phyloP scores from a whole-genome alignment of 1,284 basidiomycete species.

The Ceratobasidium sp. region DNA sequence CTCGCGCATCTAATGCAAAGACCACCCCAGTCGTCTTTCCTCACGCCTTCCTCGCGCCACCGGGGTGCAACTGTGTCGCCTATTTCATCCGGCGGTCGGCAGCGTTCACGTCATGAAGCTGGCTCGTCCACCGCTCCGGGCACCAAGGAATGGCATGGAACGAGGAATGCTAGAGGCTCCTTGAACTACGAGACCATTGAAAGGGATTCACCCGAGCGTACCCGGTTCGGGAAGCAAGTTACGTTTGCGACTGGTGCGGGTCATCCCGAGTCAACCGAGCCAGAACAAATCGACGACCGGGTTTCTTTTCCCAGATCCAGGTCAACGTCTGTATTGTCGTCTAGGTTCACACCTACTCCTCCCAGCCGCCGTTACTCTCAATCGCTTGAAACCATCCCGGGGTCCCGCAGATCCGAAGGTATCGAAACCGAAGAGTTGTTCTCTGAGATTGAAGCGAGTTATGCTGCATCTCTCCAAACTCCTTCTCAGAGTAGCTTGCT shows the following conservation, averaged over 20 bases:
- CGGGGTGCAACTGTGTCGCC: background rate
- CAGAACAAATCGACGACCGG: background rate
- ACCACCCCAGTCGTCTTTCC: background rate
- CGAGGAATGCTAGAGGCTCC: background rate
- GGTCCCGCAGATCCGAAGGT: background rate
- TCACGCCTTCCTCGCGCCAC: background rate
- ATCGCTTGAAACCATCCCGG: background rate
- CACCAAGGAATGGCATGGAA: slow-evolving; percentile 4
- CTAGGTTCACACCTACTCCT: background rate
- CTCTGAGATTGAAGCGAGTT: background rate
- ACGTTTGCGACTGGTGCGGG: background rate
- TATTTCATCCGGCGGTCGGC: background rate
- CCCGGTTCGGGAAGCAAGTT: background rate
- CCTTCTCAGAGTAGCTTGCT: background rate
- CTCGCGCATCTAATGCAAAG: background rate
- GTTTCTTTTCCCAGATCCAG: background rate
- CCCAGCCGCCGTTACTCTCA: too few species aligned
- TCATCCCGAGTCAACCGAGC: background rate
- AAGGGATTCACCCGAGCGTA: background rate
- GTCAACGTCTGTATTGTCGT: background rate
- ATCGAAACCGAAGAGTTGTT: background rate
- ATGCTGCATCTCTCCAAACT: background rate
- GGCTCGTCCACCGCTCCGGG: slow-evolving; percentile 34
- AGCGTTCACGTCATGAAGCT: background rate
- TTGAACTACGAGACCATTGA: background rate